A percentile compares a stretch with the other conserved stretches of the same genome.
phyloP scores from a whole-genome alignment of 768 basidiomycete species.

The Gyrodon lividus region DNA sequence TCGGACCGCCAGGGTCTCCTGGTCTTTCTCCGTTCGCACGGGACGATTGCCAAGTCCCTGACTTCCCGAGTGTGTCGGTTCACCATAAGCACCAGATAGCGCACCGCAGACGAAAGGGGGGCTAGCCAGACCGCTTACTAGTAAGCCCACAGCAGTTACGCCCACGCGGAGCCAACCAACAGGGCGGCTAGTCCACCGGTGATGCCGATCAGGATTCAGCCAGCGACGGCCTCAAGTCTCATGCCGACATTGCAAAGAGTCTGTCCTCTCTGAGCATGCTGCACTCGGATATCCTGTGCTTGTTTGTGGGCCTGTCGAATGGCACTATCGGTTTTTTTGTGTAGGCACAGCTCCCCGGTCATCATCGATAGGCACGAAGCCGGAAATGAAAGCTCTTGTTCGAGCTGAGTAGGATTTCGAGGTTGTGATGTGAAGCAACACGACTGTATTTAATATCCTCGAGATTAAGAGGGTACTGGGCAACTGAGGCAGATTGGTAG shows the following conservation, averaged over 20 bases:
- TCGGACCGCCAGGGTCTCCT: constrained; percentile 49
- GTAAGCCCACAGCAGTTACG: constrained; percentile 49
- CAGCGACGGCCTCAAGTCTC: constrained; percentile 51
- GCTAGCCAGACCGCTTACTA: constrained; percentile 53
- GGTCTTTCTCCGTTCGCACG: constrained; percentile 37
- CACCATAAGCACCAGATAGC: constrained; percentile 57
- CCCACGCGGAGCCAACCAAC: constrained; percentile 53
- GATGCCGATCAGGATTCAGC: constrained; percentile 53
- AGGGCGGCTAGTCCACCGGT: constrained; percentile 63
- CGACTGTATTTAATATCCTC: constrained; percentile 47
- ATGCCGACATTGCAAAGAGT: constrained; percentile 47
- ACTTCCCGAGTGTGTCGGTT: constrained; percentile 51
- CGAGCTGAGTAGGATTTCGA: constrained; percentile 50
- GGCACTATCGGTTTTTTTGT: constrained; percentile 44
- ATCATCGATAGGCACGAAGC: constrained; percentile 40
- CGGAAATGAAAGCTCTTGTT: constrained; percentile 45
- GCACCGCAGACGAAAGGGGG: constrained; percentile 58
- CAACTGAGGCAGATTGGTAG: constrained; percentile 38
- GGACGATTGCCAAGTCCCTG: constrained; percentile 51
- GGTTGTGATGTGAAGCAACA: constrained; percentile 50
- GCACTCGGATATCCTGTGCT: constrained; percentile 37
- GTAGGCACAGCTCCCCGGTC: constrained; percentile 45
- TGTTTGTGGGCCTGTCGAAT: constrained; percentile 44
- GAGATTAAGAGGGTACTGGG: constrained; percentile 38
- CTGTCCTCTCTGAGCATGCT: constrained; percentile 42